Evolutionary conservation across 139 green algal species (phyloP), one percentile per base, ranked within the genome.

Genomic region (Monoraphidium neglectum): DNA sequence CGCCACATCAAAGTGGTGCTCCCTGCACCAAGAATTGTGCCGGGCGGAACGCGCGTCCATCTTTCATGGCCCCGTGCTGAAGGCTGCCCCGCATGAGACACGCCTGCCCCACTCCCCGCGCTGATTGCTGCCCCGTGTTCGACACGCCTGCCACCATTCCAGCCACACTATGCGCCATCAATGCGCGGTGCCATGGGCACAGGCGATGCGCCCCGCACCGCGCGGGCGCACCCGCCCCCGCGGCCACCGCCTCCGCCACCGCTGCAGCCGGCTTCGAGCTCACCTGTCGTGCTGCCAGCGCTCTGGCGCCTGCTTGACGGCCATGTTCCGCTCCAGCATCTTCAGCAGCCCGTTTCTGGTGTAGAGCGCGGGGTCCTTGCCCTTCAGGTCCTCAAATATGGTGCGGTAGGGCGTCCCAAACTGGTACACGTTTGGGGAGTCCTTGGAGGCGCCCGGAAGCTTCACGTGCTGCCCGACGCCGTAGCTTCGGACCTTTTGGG

Each of bases 311-410:
- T 32, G 26, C 77, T 98, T 98, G 21, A 98, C 86, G 0, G 40
- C 78, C 85, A 92, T 85, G 81, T 98, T 97, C 49, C 94, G 84
- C 59, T 88, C 60, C 65, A 98, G 77, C 93, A 98, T 97, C 3
- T 72, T 66, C 61, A 97, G 72, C 67, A 98, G 79, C 0, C 94
- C 93, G 46, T 96, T 97, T 18, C 84, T 77, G 3, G 78, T 86
- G 85, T 97, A 98, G 10, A 93, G 71, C 32, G 87, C 83, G 0
- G 75, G 18, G 61, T 92, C 77, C 74, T 96, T 92, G 15, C 23
- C 24, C 18, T 68, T 76, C 24, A 97, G 78, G 40, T 97, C 91
- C 0, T 90, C 71, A 30, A 83, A 83, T 16, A 97, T 97, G 13
- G 68, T 51, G 36, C 84, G 40, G 76, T 98, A 98, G 0, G 89